A percentile compares a stretch with the other conserved stretches of the same genome.
Conservation (phyloP, 495 filamentous ascomycete genomes). For the Podospora appendiculata region DNA sequence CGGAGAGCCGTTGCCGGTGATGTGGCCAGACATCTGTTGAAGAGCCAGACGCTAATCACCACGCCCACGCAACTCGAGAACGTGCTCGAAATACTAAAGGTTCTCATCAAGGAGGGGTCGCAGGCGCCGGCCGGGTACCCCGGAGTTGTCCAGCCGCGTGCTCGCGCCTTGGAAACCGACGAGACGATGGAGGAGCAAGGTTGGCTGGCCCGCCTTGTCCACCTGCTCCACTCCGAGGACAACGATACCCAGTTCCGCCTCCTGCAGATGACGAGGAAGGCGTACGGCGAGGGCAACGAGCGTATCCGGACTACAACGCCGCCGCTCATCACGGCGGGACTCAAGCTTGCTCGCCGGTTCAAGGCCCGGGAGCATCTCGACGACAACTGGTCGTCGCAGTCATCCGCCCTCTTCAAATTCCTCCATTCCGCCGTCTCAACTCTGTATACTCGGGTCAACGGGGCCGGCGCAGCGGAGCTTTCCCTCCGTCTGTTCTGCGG, state of each 20-base stretch:
- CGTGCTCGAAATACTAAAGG: conserved; percentile 77
- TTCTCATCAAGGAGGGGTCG: conserved; percentile 85
- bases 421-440: conserved; percentile 78
- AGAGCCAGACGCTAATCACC: conserved; percentile 69
- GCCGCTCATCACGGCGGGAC: conserved; percentile 79
- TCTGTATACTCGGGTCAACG: conserved; percentile 80
- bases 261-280: conserved; percentile 80
- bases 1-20: conserved; percentile 84
- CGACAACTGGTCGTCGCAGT: conserved; percentile 89
- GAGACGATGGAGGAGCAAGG: conserved; percentile 98
- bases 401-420: conserved; percentile 86
- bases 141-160: conserved; percentile 59
- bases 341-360: conserved; percentile 83
- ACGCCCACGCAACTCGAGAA: conserved; percentile 76
- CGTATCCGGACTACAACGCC: conserved; percentile 93
- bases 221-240: conserved; percentile 71
- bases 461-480: conserved; percentile 71
- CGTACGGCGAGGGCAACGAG: conserved; percentile 88
- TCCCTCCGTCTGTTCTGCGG: conserved; percentile 80
- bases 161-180: conserved; percentile 67
- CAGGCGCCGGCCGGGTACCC: conserved; percentile 81
- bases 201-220: conserved; percentile 85
- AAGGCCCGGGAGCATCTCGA: conserved; percentile 91
- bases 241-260: conserved; percentile 95
- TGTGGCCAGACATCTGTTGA: conserved; percentile 68